Percentiles rank a stretch among this genome's conserved stretches.
These are phyloP conservation scores for Monilinia aucupariae DNA, from an alignment of 2,329 filamentous ascomycete species.

Conservation along the genomic window DNA sequence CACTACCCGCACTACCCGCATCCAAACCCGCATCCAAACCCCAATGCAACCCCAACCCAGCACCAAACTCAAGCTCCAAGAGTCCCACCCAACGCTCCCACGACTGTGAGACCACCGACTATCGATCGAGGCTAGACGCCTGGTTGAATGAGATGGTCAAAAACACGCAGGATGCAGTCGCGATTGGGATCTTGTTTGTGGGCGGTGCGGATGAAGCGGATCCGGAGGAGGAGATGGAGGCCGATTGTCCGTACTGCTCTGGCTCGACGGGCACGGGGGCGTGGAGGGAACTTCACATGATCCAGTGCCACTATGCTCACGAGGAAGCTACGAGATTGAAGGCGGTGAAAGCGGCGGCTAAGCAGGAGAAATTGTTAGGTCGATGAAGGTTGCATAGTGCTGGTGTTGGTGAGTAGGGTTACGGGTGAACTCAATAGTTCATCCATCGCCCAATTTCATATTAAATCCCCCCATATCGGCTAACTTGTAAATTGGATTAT, in stretches of 20 bases:
- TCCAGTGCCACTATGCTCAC: conserved; percentile 15
- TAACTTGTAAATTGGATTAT: no score
- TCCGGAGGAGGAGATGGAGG: not conserved
- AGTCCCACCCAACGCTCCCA: no score
- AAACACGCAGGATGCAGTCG: not conserved
- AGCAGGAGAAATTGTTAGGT: not conserved
- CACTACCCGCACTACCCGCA: no score
- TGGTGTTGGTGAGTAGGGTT: no score
- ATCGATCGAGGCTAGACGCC: not conserved
- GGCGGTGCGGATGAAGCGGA: conserved; percentile 4
- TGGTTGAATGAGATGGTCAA: conserved; percentile 5
- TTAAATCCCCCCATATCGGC: no score
- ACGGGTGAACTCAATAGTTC: no score
- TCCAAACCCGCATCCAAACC: no score
- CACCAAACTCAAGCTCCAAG: no score
- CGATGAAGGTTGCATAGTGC: not conserved
- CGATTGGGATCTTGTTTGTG: not conserved
- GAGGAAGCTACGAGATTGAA: not conserved
- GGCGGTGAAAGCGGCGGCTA: not conserved
- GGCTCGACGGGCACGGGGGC: not conserved
- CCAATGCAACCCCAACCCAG: no score
- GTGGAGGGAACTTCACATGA: conserved; percentile 11
- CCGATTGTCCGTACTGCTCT: conserved; percentile 9
- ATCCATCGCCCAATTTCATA: no score
- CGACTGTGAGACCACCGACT: no score